A percentile compares a stretch with the other conserved stretches of the same genome.
Conservation (phyloP, 2,329 filamentous ascomycete genomes). For the Orbilia javanica region DNA sequence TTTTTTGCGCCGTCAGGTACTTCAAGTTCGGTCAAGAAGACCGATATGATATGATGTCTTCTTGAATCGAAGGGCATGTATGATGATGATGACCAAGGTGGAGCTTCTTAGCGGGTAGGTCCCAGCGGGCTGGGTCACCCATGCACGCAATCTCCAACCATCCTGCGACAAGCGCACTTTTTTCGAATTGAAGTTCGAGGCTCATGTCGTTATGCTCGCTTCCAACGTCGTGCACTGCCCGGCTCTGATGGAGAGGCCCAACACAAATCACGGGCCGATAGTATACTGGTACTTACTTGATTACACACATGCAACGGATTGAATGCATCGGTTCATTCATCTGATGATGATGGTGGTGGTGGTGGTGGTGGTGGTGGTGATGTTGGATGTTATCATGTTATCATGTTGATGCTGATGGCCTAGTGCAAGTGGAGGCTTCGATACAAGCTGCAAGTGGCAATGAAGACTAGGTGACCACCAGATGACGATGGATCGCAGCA, state of each 20-base stretch:
- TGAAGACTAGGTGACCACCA: slow-evolving; percentile 45
- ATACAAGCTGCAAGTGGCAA: slow-evolving; percentile 29
- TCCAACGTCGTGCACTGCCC: slow-evolving; percentile 45
- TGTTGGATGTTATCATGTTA: no score
- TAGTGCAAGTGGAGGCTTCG: not conserved
- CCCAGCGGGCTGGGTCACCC: slow-evolving; percentile 14
- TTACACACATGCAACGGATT: no score
- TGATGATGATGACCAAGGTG: not conserved
- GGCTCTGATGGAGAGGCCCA: not conserved
- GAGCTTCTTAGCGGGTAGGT: not conserved
- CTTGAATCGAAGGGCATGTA: not conserved
- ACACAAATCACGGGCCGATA: slow-evolving; percentile 22
- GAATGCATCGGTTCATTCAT: not conserved
- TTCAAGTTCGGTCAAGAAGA: not conserved
- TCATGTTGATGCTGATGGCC: not conserved
- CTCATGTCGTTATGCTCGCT: slow-evolving; percentile 50
- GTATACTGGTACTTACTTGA: no score
- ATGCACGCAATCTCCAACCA: slow-evolving; percentile 24
- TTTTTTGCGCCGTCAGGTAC: no score
- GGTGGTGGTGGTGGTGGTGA: not conserved
- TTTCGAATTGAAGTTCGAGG: slow-evolving; percentile 53
- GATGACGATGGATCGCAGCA: slow-evolving; percentile 48
- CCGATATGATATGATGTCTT: not conserved
- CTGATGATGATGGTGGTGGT: not conserved
- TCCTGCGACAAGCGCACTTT: slow-evolving; percentile 23